These are phyloP conservation scores for Nakazawaea ernobii DNA, from an alignment of 805 yeast species.

Conservation along the genomic window DNA sequence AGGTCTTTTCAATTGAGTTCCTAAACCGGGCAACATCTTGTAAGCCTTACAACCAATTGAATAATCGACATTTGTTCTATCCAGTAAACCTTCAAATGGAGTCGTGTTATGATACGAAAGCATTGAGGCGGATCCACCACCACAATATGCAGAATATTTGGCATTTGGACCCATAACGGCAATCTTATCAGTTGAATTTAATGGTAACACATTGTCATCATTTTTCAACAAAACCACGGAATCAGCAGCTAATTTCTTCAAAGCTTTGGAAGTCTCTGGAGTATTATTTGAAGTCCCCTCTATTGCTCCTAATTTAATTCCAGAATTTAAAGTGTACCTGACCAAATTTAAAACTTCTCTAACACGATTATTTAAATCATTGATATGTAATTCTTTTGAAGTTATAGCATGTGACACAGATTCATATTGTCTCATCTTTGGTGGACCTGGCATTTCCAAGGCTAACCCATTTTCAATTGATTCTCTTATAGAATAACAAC, in stretches of 20 bases:
- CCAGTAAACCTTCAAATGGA: constrained; percentile 42
- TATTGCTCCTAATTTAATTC: constrained; percentile 32
- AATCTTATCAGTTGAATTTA: constrained; percentile 32
- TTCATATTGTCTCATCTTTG: constrained; percentile 27
- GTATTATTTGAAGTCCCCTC: constrained; percentile 36
- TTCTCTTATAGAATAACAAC: constrained; percentile 29
- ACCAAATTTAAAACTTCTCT: constrained; percentile 41
- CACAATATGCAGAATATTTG: constrained; percentile 41
- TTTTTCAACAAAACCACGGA: constrained; percentile 54
- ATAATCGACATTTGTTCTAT: constrained; percentile 15
- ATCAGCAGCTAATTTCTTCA: constrained; percentile 44
- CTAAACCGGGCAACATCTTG: constrained; percentile 17
- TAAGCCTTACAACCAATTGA: constrained; percentile 17
- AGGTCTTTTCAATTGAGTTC: constrained; percentile 6
- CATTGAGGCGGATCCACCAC: constrained; percentile 61
- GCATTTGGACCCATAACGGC: constrained; percentile 62
- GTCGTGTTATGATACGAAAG: constrained; percentile 41
- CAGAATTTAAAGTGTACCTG: constrained; percentile 31
- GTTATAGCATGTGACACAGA: constrained; percentile 36
- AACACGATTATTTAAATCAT: constrained; percentile 42
- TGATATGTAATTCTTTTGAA: constrained; percentile 33
- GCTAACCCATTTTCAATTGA: constrained; percentile 37
- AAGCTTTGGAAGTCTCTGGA: constrained; percentile 36
- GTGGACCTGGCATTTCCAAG: constrained; percentile 42
- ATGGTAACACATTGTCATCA: constrained; percentile 39